A percentile compares a stretch with the other conserved stretches of the same genome.
These are phyloP conservation scores for Fusarium tricinctum DNA, from an alignment of 2,329 filamentous ascomycete genomes.

Conservation along the genomic window DNA sequence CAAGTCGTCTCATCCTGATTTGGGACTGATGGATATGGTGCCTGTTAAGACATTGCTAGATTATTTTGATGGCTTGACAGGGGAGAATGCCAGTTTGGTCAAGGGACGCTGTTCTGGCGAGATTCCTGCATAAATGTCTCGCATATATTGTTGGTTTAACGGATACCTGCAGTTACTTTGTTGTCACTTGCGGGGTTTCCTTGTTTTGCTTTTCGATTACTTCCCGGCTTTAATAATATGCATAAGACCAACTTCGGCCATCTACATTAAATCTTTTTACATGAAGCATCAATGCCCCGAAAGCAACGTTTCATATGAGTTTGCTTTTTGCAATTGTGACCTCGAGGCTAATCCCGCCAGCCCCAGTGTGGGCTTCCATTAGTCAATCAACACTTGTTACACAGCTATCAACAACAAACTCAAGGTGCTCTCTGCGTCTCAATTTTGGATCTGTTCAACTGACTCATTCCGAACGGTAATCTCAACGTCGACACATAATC, in stretches of 20 bases:
- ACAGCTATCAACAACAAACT: not conserved
- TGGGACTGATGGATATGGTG: slow-evolving; percentile 80
- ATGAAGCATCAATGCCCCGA: not conserved
- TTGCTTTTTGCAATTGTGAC: not conserved
- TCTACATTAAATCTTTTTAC: not conserved
- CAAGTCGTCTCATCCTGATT: slow-evolving; percentile 74
- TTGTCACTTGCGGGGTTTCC: not conserved
- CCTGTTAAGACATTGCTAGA: slow-evolving; percentile 73
- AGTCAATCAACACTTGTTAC: not conserved
- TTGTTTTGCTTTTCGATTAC: not conserved
- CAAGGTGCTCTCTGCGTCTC: not conserved
- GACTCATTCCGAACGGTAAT: no score
- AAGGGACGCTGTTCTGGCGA: slow-evolving; percentile 51
- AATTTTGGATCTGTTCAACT: no score
- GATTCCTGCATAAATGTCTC: not conserved
- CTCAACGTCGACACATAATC: not conserved
- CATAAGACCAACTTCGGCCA: not conserved
- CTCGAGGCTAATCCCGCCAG: not conserved
- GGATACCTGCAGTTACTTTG: not conserved
- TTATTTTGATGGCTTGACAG: slow-evolving; percentile 81
- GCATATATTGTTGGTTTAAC: not conserved
- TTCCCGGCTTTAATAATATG: not conserved
- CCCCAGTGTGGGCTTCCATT: not conserved
- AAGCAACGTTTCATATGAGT: not conserved
- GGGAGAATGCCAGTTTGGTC: slow-evolving; percentile 62